Evolutionary conservation across 2,329 filamentous ascomycete genomes (phyloP).

Genomic region (Fusarium acutatum): DNA sequence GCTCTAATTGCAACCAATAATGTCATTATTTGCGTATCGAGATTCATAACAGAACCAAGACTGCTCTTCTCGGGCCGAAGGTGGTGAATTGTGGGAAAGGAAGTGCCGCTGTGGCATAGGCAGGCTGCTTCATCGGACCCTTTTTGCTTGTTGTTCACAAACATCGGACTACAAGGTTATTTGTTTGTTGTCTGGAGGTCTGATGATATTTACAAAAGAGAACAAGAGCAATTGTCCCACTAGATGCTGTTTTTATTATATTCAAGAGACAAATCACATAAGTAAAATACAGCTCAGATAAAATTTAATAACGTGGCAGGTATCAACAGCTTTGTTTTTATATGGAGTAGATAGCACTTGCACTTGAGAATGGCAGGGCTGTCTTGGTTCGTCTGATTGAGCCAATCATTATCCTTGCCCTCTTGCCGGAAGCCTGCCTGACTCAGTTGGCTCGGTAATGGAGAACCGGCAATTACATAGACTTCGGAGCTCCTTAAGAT

Average conservation of each 20-base stretch:
- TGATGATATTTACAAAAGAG: not conserved
- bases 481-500: fast-evolving
- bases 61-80: no score
- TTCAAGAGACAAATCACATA: not conserved
- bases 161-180: not conserved
- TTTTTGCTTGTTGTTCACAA: no score
- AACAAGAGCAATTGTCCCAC: not conserved
- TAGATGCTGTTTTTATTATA: not conserved
- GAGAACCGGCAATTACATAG: not conserved
- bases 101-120: not conserved
- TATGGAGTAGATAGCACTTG: no score
- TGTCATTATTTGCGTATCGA: not conserved
- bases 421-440: not conserved
- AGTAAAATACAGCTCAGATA: no score
- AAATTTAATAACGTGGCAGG: fast-evolving
- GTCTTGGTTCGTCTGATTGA: not conserved
- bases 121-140: not conserved
- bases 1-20: not conserved
- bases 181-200: not conserved
- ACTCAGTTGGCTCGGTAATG: not conserved
- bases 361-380: not conserved
- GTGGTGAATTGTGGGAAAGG: not conserved
- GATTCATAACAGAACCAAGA: not conserved
- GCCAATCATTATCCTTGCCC: not conserved
- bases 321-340: no score